phyloP scores from a whole-genome alignment of 306 rosid species.

The Quercus wislizeni region DNA sequence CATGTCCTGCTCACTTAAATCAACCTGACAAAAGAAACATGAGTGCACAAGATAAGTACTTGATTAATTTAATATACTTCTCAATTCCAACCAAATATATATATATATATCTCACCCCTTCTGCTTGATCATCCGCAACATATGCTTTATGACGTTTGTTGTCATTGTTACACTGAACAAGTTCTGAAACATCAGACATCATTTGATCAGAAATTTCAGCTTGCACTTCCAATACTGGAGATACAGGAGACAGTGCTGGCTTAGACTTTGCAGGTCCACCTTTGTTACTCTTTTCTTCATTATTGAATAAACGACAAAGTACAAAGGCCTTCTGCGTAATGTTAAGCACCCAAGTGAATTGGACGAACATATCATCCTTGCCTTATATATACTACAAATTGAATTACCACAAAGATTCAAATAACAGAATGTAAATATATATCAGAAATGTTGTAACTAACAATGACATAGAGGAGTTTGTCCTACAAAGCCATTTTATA shows the following conservation, averaged over 20 bases:
- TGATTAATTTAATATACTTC: background rate
- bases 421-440: too few species aligned
- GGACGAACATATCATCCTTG: slow-evolving; percentile 18
- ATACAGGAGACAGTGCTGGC: background rate
- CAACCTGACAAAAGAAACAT: slow-evolving; percentile 31
- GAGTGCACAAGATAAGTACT: background rate
- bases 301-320: slow-evolving; percentile 72
- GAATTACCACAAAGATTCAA: too few species aligned
- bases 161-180: background rate
- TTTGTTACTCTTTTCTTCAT: background rate
- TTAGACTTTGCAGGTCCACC: too few species aligned
- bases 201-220: too few species aligned
- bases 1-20: background rate
- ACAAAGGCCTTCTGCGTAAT: slow-evolving; percentile 72
- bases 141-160: slow-evolving; percentile 8
- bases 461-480: too few species aligned
- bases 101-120: slow-evolving; percentile 13
- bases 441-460: too few species aligned
- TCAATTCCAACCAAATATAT: background rate
- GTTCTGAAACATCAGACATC: too few species aligned
- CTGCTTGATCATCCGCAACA: slow-evolving; percentile 21
- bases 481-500: too few species aligned
- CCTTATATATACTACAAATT: background rate
- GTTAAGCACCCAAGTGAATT: slow-evolving; percentile 12
- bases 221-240: background rate